A percentile compares a stretch with the other conserved stretches of the same genome.
Evolutionary conservation across 164 flowering plant genomes (phyloP).

Genomic region (Hamamelis virginiana): DNA sequence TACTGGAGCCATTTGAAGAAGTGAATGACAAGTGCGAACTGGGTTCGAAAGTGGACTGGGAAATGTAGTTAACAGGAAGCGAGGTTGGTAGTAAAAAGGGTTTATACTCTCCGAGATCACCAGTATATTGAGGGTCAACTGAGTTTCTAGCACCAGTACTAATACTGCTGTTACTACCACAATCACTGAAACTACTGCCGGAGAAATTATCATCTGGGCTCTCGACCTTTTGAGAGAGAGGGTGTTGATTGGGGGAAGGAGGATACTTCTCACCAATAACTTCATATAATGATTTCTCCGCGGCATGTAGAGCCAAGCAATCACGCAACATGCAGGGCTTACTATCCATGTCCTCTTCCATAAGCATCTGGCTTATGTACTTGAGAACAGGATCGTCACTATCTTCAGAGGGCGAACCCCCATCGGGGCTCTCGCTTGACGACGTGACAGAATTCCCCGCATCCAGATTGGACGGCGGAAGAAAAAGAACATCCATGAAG

Average conservation of each 20-base stretch:
- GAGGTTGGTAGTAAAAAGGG: constrained; percentile 14
- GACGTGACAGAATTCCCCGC: constrained; percentile 4
- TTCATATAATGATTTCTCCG: constrained; percentile 54
- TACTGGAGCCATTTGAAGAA: not conserved
- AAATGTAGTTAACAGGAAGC: constrained; percentile 16
- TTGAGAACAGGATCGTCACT: constrained; percentile 40
- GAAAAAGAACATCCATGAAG: constrained; percentile 15
- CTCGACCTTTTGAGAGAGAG: constrained; percentile 6
- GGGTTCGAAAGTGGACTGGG: constrained; percentile 13
- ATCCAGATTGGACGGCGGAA: constrained; percentile 3
- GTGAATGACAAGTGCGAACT: constrained; percentile 2
- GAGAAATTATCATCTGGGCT: constrained; percentile 31
- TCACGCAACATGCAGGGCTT: constrained; percentile 47
- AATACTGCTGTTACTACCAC: constrained; percentile 20
- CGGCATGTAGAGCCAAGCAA: constrained; percentile 46
- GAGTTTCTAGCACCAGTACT: constrained; percentile 11
- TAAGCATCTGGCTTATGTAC: constrained; percentile 47
- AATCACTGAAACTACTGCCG: constrained; percentile 24
- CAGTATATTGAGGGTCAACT: constrained; percentile 16
- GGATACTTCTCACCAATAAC: constrained; percentile 38
- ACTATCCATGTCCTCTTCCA: constrained; percentile 57
- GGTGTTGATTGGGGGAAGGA: constrained; percentile 25
- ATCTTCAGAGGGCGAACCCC: constrained; percentile 36
- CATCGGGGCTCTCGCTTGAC: constrained; percentile 19
- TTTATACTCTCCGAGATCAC: constrained; percentile 23